Base-by-base conservation (phyloP, 441 rosid genomes). In the Adansonia rubrostipa region DNA sequence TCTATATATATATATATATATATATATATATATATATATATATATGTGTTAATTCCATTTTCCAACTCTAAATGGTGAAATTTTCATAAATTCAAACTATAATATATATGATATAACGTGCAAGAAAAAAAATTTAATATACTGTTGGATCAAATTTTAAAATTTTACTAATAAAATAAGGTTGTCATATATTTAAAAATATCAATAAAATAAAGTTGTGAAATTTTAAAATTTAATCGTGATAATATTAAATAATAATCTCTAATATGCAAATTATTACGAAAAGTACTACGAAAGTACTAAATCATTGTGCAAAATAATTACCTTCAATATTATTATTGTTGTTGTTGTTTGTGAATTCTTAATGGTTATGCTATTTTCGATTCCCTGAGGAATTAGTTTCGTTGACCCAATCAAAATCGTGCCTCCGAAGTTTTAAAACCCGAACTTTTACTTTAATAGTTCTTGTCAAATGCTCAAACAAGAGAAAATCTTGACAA, bases 321-420 rank as follows among this genome's bases (percentile, higher is more conserved):
- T 28, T 28, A 28, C 2, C 2, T 28, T 28, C 33, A 28, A 28
- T 28, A 28, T 28, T 28, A 28, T 1, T 28, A 28, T 28, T 28
- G 2, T 28, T 28, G 33, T 28, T 28, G 33, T 28, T 28, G 33
- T 28, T 28, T 28, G 33, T 28, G 33, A 28, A 28, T 28, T 28
- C 33, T 28, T 28, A 28, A 28, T 28, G 33, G 33, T 28, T 28
- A 28, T 28, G 33, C 33, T 28, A 28, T 28, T 28, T 28, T 28
- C 33, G 33, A 28, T 28, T 28, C 2, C 33, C 33, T 28, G 33
- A 28, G 33, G 33, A 28, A 28, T 10, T n/a, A n/a, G 11, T 14
- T 70, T 13, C 42, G 33, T 70, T 70, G 73, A 70, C 73, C 19
- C 6, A 70, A 48, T 50, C 58, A 50, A 48, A 47, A 22, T 28